Base-by-base conservation (phyloP, 805 yeast species). In the Candida hispaniensis region DNA sequence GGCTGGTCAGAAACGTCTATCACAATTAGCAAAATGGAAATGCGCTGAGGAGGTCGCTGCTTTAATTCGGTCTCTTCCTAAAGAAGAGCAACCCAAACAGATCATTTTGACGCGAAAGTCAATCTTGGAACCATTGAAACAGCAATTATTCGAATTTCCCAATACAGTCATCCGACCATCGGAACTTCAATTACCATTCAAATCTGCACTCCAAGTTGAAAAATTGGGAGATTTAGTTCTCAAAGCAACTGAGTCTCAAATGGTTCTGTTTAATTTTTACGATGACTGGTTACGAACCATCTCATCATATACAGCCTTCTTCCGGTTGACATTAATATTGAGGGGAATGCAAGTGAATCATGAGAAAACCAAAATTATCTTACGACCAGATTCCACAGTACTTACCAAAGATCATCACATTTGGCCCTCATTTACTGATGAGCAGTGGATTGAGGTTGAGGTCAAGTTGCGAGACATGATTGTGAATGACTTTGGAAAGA, bases 21-120 rank as follows among this genome's bases (percentile, higher is more conserved):
- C 91, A 17, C 96, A 91, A 51, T 60, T 91, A 44, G 86, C 97
- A 1, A 91, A 91, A 53, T 91, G 98, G 98, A 91, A 88, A 54
- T 76, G 97, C 1, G 97, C 98, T 0, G 99, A 91, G 58, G 97
- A 88, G 56, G 93, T 83, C 14, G 88, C 95, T 10, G 93, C 94
- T 0, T 61, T 91, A 44, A 69, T 91, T 12, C 67, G 95, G 26
- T 81, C 96, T 0, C 59, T 91, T 36, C 96, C 96, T 1, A 67
- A 73, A 38, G 96, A 88, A 49, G 95, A 91, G 56, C 95, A 85
- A 49, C 98, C 98, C 2, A 79, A 79, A 49, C 94, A 86, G 56
- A 61, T 91, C 41, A 79, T 91, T 51, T 86, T 82, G 7, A 80
- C 95, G 0, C 65, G 97, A 48, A 82, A 80, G 48, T 93, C 94